phyloP scores from a whole-genome alignment of 2,329 filamentous ascomycete species.

The Exophiala aquamarina region DNA sequence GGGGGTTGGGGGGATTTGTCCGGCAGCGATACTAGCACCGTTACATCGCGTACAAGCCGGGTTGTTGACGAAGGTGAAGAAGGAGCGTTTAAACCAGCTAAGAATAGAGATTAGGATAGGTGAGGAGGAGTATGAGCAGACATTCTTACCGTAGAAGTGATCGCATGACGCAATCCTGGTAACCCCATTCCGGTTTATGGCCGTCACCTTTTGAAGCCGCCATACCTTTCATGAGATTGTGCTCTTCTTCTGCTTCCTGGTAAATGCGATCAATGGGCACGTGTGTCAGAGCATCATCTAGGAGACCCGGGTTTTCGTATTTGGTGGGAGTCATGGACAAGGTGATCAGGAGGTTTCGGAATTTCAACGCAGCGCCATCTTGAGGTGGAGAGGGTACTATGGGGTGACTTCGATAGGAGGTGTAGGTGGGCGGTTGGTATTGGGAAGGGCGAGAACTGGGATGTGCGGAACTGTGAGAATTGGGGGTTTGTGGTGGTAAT shows the following conservation, averaged over 20 bases:
- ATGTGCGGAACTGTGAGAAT: conserved; percentile 29
- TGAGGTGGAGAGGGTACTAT: conserved; percentile 73
- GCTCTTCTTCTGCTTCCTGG: conserved; percentile 89
- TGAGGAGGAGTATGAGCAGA: conserved; percentile 8
- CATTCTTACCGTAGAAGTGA: conserved; percentile 73
- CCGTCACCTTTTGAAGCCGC: conserved; percentile 83
- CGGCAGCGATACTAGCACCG: conserved; percentile 78
- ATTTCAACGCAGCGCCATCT: conserved; percentile 70
- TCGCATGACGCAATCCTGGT: conserved; percentile 93
- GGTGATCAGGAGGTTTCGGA: conserved; percentile 78
- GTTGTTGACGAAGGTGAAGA: conserved; percentile 97
- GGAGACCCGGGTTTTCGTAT: conserved; percentile 91
- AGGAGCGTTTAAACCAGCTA: conserved; percentile 93
- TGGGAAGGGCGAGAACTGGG: conserved; percentile 36
- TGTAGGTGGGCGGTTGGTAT: conserved; percentile 55
- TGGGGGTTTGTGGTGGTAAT: conserved; percentile 23
- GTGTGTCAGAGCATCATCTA: conserved; percentile 85
- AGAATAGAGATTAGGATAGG: conserved; percentile 9
- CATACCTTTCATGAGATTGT: conserved; percentile 80
- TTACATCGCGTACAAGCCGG: conserved; percentile 79
- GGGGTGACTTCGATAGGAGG: conserved; percentile 63
- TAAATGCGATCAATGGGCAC: conserved; percentile 92
- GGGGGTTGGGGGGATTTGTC: conserved; percentile 78
- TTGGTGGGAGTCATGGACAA: conserved; percentile 85
- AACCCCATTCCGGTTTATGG: conserved; percentile 85